Conservation (phyloP, 345 rosid genomes). For the Euphorbia lathyris region DNA sequence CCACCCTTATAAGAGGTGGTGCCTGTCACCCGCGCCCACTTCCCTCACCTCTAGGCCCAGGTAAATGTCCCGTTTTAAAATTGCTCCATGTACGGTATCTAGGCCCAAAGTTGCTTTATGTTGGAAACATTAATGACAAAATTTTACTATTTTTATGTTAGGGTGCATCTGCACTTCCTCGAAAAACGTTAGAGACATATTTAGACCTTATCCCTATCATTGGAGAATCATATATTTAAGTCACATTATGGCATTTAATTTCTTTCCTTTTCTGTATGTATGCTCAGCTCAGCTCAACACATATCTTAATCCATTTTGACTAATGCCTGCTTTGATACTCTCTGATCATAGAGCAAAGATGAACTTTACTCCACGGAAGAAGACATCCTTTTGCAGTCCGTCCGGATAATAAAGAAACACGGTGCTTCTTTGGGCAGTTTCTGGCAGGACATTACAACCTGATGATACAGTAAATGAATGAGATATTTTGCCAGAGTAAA, state of each 20-base stretch:
- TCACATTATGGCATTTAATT: not conserved
- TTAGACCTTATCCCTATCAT: no score
- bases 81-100: no score
- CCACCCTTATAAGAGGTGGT: no score
- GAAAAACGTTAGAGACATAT: no score
- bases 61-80: no score
- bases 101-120: no score
- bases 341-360: conserved; percentile 52
- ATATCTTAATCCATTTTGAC: not conserved
- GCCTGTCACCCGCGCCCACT: no score
- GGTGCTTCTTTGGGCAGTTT: conserved; percentile 65
- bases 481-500: not conserved
- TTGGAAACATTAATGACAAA: no score
- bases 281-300: not conserved
- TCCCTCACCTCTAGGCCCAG: no score
- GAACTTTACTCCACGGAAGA: conserved; percentile 62
- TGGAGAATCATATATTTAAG: not conserved
- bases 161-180: no score
- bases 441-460: conserved; percentile 23
- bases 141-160: no score
- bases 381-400: conserved; percentile 68
- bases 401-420: conserved; percentile 59
- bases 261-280: not conserved
- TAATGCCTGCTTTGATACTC: conserved; percentile 2
- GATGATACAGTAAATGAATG: conserved; percentile 9